Conservation (phyloP, 2,329 filamentous ascomycete genomes). For the Colletotrichum paranaense region DNA sequence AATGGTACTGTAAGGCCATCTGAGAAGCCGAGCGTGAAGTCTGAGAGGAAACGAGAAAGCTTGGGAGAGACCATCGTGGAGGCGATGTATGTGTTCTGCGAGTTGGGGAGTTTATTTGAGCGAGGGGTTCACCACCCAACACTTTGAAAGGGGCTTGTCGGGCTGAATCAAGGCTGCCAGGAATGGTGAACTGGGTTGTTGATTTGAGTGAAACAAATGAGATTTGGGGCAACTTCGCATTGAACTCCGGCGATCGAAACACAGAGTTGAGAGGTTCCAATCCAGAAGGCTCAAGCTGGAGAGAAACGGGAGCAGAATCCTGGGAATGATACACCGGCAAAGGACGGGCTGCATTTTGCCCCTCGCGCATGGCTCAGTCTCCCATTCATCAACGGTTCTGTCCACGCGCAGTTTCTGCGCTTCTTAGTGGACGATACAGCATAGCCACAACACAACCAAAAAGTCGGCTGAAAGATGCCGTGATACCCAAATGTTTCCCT, state of each 20-base stretch:
- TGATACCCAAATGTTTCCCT: not conserved
- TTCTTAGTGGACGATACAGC: not conserved
- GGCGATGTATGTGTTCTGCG: not conserved
- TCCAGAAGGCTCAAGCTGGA: not conserved
- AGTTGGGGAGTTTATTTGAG: not conserved
- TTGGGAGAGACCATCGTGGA: conserved; percentile 35
- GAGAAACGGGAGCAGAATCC: not conserved
- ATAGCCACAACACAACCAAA: not conserved
- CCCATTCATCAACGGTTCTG: not conserved
- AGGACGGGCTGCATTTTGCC: not conserved
- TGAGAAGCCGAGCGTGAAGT: conserved; percentile 79
- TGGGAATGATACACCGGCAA: not conserved
- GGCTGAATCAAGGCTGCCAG: not conserved
- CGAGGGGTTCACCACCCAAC: not conserved
- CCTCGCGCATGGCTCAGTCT: too few relatives aligned
- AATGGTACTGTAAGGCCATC: conserved; percentile 82
- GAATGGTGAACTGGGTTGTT: not conserved
- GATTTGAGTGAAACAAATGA: not conserved
- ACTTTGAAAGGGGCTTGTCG: not conserved
- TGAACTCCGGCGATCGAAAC: not conserved
- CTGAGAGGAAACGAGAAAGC: conserved; percentile 61
- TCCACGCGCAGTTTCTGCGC: not conserved
- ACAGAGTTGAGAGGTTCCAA: too few relatives aligned
- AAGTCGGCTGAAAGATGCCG: not conserved
- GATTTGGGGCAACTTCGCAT: not conserved